Percentiles rank a stretch among this genome's conserved stretches.
phyloP scores from a whole-genome alignment of 495 filamentous ascomycete species.

The Penicillium alfredii region DNA sequence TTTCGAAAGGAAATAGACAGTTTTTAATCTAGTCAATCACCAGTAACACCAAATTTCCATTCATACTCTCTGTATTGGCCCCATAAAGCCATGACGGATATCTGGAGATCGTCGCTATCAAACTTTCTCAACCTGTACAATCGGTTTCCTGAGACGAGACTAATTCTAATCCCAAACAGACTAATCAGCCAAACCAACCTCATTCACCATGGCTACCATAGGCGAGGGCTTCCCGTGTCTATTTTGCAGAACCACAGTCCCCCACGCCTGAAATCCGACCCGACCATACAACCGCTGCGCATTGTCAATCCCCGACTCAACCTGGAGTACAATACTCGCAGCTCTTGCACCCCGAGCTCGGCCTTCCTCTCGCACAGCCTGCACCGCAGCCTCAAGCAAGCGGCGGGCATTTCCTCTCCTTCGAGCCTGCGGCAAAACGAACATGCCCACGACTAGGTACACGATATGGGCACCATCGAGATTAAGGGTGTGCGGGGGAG shows the following conservation, averaged over 20 bases:
- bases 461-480: conserved; percentile 18
- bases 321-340: conserved; percentile 27
- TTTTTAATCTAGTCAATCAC: no score
- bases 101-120: no score
- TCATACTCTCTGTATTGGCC: no score
- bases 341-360: conserved; percentile 7
- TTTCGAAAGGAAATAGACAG: no score
- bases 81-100: no score
- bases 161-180: no score
- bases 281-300: conserved; percentile 42
- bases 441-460: conserved; percentile 34
- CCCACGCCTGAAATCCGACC: conserved; percentile 34
- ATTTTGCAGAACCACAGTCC: conserved; percentile 14
- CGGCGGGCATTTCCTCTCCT: conserved; percentile 36
- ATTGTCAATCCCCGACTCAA: conserved; percentile 31
- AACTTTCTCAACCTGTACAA: no score
- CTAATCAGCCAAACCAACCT: conserved; percentile 1
- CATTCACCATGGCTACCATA: conserved; percentile 5
- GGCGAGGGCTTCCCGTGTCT: not conserved
- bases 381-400: conserved; percentile 32
- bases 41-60: no score
- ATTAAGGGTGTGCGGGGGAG: conserved; percentile 9
- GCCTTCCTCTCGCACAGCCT: conserved; percentile 22
- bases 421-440: conserved; percentile 38
- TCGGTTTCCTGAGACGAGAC: no score